These are phyloP conservation scores for Beauveria pseudobassiana DNA, from an alignment of 2,329 filamentous ascomycete genomes.

Conservation along the genomic window DNA sequence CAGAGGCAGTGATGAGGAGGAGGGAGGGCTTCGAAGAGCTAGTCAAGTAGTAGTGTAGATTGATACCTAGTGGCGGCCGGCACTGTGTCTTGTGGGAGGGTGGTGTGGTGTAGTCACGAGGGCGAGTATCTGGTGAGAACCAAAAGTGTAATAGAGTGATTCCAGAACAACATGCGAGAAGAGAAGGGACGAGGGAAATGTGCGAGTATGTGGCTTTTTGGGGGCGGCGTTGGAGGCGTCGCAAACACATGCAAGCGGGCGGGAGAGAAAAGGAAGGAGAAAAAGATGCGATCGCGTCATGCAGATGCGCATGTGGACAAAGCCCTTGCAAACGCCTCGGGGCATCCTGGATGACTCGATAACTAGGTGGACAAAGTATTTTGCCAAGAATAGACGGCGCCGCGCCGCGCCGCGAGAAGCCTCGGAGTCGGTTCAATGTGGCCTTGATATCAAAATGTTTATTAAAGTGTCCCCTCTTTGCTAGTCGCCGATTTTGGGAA, in stretches of 20 bases:
- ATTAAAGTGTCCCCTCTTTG: too few relatives aligned
- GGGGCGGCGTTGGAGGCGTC: neutral
- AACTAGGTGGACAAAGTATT: too few relatives aligned
- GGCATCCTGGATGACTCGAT: too few relatives aligned
- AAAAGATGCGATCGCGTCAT: neutral
- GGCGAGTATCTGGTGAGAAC: neutral
- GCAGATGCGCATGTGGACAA: neutral
- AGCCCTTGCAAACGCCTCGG: neutral
- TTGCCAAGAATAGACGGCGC: too few relatives aligned
- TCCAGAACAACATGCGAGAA: neutral
- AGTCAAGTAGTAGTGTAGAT: neutral
- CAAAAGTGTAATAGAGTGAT: neutral
- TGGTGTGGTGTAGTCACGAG: neutral
- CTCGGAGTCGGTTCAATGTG: too few relatives aligned
- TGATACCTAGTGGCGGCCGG: neutral
- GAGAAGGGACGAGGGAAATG: too few relatives aligned
- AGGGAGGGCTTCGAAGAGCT: neutral
- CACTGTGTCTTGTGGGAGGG: neutral
- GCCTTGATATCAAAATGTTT: too few relatives aligned
- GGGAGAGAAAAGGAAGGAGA: neutral
- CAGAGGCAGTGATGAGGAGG: neutral
- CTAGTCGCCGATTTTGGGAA: too few relatives aligned
- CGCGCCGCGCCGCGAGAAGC: too few relatives aligned
- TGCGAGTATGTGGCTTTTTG: too few relatives aligned
- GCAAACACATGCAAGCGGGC: neutral